Base-by-base conservation (phyloP, 768 basidiomycete genomes). In the Paxillus rubicundulus region DNA sequence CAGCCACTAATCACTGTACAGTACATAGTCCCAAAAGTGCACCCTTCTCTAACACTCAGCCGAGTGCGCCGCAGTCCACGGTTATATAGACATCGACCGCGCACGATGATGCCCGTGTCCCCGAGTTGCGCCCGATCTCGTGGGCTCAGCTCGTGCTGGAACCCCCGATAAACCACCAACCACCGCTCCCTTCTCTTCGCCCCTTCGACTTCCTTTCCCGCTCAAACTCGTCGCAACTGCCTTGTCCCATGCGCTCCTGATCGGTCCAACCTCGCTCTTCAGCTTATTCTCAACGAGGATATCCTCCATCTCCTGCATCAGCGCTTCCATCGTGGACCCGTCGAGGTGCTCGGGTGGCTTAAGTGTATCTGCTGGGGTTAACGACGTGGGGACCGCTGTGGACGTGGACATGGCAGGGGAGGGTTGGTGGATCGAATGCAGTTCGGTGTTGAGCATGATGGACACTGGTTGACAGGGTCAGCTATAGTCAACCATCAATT, bases 201-300 rank as follows among this genome's bases (percentile, higher is more conserved):
- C 2, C 24, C 24, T 24, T 24, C 24, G 24, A 24, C 24, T 24
- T 24, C 24, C 43, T 40, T 32, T 37, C 38, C 17, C 38, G 13
- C n/a, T 14, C 16, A 27, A n/a, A 44, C n/a, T 58, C 45, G 59
- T 51, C 39, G 51, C 38, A 20, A 80, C 57, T 0, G 77, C 79
- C 1, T 58, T 69, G 48, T 82, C 75, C 80, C 82, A 84, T 9
- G 74, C 77, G 34, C 66, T 77, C 60, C 70, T 69, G 48, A 87
- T 70, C n/a, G 84, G 85, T 13, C 82, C 84, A 1, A 62, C 68
- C 37, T 79, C 78, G 47, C 71, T 75, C 68, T 76, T 81, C 37
- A 90, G 68, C 59, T 78, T 80, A 30, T 72, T 72, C 69, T 89
- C 88, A 3, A 89, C 75, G 43, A 87, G 69, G 61, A 88, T 74